Conservation (phyloP, 169 alveolate species). For the Cryptosporidium viatorum region DNA sequence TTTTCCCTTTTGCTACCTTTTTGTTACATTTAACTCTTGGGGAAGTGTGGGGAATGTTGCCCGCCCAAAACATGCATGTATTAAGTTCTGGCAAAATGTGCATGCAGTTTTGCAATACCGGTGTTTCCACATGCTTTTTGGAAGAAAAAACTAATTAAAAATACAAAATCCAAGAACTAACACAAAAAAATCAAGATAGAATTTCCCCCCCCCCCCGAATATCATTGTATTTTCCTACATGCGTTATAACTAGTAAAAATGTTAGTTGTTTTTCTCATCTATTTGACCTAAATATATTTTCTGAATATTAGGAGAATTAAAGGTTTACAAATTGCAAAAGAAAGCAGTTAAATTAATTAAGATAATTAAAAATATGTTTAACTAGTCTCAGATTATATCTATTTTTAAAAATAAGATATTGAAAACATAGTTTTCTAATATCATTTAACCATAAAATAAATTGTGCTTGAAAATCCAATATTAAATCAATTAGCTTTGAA, state of each 20-base stretch:
- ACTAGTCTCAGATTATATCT: not conserved
- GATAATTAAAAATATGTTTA: not conserved
- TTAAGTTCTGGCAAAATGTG: not conserved
- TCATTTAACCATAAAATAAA: not conserved
- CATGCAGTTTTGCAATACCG: not conserved
- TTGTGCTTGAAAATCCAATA: not conserved
- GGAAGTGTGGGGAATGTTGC: not conserved
- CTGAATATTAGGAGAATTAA: no score
- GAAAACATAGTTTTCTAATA: constrained; percentile 1
- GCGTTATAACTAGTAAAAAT: no score
- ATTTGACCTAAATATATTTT: no score
- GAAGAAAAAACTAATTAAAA: no score
- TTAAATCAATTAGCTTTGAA: not conserved
- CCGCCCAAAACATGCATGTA: constrained; percentile 10
- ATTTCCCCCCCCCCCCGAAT: no score
- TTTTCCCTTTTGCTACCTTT: not conserved
- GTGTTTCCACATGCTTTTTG: not conserved
- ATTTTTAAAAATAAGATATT: not conserved
- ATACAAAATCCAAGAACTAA: no score
- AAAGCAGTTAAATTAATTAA: not conserved
- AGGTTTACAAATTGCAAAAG: no score
- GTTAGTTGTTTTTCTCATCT: no score
- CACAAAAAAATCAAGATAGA: no score
- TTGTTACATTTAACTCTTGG: constrained; percentile 2
- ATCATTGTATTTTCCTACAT: no score